Evolutionary conservation across 2,329 filamentous ascomycete genomes (phyloP).

Genomic region (Cladosporium sp.): DNA sequence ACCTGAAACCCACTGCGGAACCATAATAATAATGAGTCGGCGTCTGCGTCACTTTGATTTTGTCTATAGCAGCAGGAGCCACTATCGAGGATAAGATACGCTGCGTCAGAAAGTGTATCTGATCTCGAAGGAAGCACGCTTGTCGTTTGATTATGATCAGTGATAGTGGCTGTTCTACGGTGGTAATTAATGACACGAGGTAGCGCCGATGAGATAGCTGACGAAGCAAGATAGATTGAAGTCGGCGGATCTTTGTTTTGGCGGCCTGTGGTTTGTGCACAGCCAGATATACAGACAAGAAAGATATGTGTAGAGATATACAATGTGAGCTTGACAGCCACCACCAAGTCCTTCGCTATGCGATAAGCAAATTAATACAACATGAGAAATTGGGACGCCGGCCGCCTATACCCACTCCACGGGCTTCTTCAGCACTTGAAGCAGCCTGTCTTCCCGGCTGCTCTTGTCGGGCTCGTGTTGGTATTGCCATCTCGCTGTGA

Average conservation of each 20-base stretch:
- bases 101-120: not conserved
- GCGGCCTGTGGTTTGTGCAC: not conserved
- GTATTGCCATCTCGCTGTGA: slow-evolving; percentile 93
- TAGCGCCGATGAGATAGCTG: not conserved
- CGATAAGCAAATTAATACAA: slow-evolving; percentile 11
- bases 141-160: not conserved
- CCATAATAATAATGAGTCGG: not conserved
- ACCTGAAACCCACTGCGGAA: not conserved
- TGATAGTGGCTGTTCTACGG: not conserved
- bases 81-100: not conserved
- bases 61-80: not conserved
- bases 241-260: not conserved
- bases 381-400: not conserved
- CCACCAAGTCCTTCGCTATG: slow-evolving; percentile 14
- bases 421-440: slow-evolving; percentile 67
- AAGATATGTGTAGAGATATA: slow-evolving; percentile 14
- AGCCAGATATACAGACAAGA: slow-evolving; percentile 8
- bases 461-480: slow-evolving; percentile 83
- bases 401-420: slow-evolving; percentile 58
- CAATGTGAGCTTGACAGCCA: slow-evolving; percentile 1
- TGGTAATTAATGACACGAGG: not conserved
- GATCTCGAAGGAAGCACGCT: not conserved
- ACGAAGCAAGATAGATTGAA: not conserved
- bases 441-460: slow-evolving; percentile 74
- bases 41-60: not conserved